Evolutionary conservation across 306 rosid species (phyloP), one percentile per base, ranked within the genome.

Genomic region (Cucurbita argyrosperma): DNA sequence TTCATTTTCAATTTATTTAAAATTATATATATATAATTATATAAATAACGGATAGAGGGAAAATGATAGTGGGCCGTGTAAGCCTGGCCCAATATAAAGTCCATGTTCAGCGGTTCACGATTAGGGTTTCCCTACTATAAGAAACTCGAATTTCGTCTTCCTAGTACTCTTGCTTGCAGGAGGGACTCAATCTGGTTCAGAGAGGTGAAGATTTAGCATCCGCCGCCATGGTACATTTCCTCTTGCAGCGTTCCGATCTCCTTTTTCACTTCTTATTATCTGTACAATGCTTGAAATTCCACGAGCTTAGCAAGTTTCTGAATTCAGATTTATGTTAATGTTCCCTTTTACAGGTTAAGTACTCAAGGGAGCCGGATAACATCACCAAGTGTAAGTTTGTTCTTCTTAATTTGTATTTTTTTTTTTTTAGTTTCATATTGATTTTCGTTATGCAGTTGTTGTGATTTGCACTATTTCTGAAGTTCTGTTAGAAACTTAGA

Each of bases 341-440:
- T 38, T 56, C n/a, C 37, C 47, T 19, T 81, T 66, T 74, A 60
- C 84, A 89, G 98, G 96, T 92, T 74, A 92, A 90, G 88, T 92
- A 92, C 86, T 92, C 98, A 65, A 87, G 87, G 74, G 98, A 92
- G 80, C 91, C 96, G 12, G 96, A 88, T 51, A 90, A 90, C 77
- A 57, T 80, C 70, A 90, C 98, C 23, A 88, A 90, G 84, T 90
- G 98, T 90, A 52, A 50, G 88, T 57, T 0, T 57, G 3, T 54
- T 2, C 18, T 53, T 50, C 51, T 23, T 5, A 15, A 8, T 35
- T 10, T 1, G 7, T 74, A 6, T 10, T 14, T 3, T 30, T 14
- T 3, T 23, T 23, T 6, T 23, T 23, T 64, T 8, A 0, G 8
- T 9, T 4, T 37, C 14, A 9, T 1, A 23, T 67, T 23, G 40